Base-by-base conservation (phyloP, 2,329 filamentous ascomycete species). In the Emmonsiellopsis sp. region DNA sequence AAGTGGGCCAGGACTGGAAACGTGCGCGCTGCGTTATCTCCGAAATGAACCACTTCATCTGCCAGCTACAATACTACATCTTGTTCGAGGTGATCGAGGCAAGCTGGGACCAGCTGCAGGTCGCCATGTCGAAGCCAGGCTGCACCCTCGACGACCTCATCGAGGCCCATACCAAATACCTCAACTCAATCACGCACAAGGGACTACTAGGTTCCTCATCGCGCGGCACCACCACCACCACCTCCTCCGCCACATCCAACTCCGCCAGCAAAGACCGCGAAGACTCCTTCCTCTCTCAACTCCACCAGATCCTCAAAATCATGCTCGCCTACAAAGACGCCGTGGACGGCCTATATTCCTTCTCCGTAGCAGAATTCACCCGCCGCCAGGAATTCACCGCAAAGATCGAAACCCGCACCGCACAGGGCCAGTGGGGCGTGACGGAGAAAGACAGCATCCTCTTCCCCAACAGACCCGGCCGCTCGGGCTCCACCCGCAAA, bases 31-130 rank as follows among this genome's bases (percentile, higher is more conserved):
- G 91, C 55, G 84, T 85, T 15, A 83, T 97, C 38, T 91, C 92
- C 10, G 94, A 98, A 70, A 98, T 98, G 93, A 89, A 97, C 13
- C 94, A 98, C 69, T 97, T 98, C 65, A 85, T 97, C 64, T 89
- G 89, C 58, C 93, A 98, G 71, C 79, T 98, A 11, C 93, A 98
- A 70, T 96, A 97, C 74, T 98, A 98, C 69, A 96, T 98, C 61
- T 79, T 98, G 8, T 98, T 97, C 65, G 93, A 98, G 70, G 93
- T 98, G 61, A 97, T 98, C 62, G 93, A 98, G 70, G 86, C 88
- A 37, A 93, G 89, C 48, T 98, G 93, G 94, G 87, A 88, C 57
- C 86, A 92, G 65, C 79, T 98, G 2, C 88, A 96, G 69, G 80
- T 82, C 31, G 86, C 87, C 34, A 85, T 97, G 57, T 83, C 81